Evolutionary conservation across 192 early-diverging fungal genomes (phyloP), one percentile per base, ranked within the genome.

Genomic region (Spizellomyces sp.): DNA sequence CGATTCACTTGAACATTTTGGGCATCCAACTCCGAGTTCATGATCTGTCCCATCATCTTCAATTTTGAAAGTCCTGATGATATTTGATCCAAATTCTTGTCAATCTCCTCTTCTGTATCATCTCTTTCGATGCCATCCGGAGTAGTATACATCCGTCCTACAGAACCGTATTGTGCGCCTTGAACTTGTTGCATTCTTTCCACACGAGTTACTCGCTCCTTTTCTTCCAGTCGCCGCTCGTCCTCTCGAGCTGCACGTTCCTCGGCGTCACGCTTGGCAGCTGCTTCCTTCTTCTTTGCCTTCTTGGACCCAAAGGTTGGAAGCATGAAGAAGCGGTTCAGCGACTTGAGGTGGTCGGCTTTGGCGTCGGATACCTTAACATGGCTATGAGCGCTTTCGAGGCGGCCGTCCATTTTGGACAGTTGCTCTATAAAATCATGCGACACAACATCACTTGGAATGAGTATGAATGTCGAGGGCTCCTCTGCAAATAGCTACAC

Each of bases 311-410:
- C 83, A 64, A 84, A 86, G n/a, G 81, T 66, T 46, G 85, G 85
- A 21, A 86, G 44, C 52, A 84, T 71, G 75, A 86, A 86, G 50
- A 66, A 81, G 15, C 73, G 60, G 71, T 85, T 85, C n/a, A 86
- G 67, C 2, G 83, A 77, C 48, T 83, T 81, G 15, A 86, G 77
- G 44, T 84, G 71, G 58, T 73, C 71, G 27, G 83, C 73, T 60
- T 86, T 84, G 12, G 81, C 75, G 63, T 77, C 80, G 17, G 78
- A 59, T 54, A 78, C 69, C 65, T 80, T 81, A 5, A 78, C 79
- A 59, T 82, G 72, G 36, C 63, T 19, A 6, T 75, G 66, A 42
- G 84, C 80, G 47, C 63, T 63, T 15, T 84, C 81, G 15, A 86
- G 74, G 6, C 75, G 67, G 36, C 58, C 17, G 48, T 82, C 77